Percentiles rank a stretch among this genome's conserved stretches.
These are phyloP conservation scores for Areca catechu DNA, from an alignment of 176 grass and related monocot species.

Conservation along the genomic window DNA sequence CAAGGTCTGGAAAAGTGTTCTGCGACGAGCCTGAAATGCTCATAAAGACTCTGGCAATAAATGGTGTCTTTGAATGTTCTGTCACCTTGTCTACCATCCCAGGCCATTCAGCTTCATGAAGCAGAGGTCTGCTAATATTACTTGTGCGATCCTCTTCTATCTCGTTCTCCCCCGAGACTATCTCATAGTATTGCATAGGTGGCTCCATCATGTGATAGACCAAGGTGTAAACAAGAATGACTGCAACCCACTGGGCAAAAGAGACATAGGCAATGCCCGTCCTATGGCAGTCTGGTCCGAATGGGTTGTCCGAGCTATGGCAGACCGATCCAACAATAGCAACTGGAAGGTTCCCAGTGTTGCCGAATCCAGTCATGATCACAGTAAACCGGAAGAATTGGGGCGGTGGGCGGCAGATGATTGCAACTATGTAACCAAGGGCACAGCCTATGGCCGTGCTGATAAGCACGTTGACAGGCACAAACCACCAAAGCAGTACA, in stretches of 20 bases:
- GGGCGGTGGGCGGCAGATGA: slow-evolving; percentile 55
- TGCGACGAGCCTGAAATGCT: slow-evolving; percentile 79
- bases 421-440: slow-evolving; percentile 50
- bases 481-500: slow-evolving; percentile 84
- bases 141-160: slow-evolving; percentile 30
- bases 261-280: slow-evolving; percentile 82
- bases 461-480: slow-evolving; percentile 81
- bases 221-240: slow-evolving; percentile 86
- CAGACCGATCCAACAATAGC: slow-evolving; percentile 83
- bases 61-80: slow-evolving; percentile 66
- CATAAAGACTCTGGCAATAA: slow-evolving; percentile 84
- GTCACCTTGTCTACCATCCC: slow-evolving; percentile 84
- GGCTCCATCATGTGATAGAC: slow-evolving; percentile 99
- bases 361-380: slow-evolving; percentile 97
- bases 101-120: slow-evolving; percentile 95
- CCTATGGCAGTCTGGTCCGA: slow-evolving; percentile 50
- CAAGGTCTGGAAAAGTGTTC: slow-evolving; percentile 60
- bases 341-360: slow-evolving; percentile 86
- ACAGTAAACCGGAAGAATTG: slow-evolving; percentile 59
- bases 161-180: slow-evolving; percentile 49
- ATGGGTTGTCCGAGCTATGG: slow-evolving; percentile 67
- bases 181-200: slow-evolving; percentile 77
- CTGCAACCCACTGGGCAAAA: slow-evolving; percentile 79
- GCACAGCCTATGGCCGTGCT: slow-evolving; percentile 62
- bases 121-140: slow-evolving; percentile 62